Percentiles rank a stretch among this genome's conserved stretches.
These are phyloP conservation scores for Orbilia blumenaviensis DNA, from an alignment of 2,329 filamentous ascomycete species.

Conservation along the genomic window DNA sequence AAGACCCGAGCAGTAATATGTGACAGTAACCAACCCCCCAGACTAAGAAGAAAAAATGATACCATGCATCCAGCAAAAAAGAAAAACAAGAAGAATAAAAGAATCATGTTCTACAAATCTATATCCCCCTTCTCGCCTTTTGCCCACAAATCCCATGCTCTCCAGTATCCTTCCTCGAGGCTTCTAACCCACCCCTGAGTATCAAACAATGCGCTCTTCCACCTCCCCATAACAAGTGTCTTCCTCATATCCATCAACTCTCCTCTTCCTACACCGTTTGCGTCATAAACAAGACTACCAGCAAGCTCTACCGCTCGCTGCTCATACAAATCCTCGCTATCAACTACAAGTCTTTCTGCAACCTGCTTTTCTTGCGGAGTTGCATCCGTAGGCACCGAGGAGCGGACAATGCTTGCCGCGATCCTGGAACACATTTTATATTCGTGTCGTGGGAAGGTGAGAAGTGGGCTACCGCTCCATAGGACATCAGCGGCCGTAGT, in stretches of 20 bases:
- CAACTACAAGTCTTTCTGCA: conserved; percentile 75
- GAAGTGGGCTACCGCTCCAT: conserved; percentile 92
- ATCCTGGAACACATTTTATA: conserved; percentile 99
- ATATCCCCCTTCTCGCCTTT: conserved; percentile 89
- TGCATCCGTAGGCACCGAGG: conserved; percentile 77
- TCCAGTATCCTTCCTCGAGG: conserved; percentile 85
- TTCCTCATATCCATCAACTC: conserved; percentile 80
- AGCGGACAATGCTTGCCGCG: conserved; percentile 91
- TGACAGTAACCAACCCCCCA: conserved; percentile 30
- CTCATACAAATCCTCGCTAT: conserved; percentile 80
- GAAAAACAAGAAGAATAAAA: no score
- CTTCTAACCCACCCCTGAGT: conserved; percentile 90
- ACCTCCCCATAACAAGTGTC: conserved; percentile 82
- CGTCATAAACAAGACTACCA: conserved; percentile 69
- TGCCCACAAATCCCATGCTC: conserved; percentile 90
- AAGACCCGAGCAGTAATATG: conserved; percentile 26
- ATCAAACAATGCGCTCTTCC: conserved; percentile 88
- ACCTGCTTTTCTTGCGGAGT: conserved; percentile 74
- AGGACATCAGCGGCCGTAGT: conserved; percentile 96
- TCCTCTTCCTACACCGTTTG: conserved; percentile 69
- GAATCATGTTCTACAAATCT: conserved; percentile 69
- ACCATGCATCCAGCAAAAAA: conserved; percentile 7
- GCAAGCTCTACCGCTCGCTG: conserved; percentile 76
- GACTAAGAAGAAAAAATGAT: conserved; percentile 27
- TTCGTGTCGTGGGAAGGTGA: conserved; percentile 88